These are phyloP conservation scores for Suillus plorans DNA, from an alignment of 768 basidiomycete species.

Conservation along the genomic window DNA sequence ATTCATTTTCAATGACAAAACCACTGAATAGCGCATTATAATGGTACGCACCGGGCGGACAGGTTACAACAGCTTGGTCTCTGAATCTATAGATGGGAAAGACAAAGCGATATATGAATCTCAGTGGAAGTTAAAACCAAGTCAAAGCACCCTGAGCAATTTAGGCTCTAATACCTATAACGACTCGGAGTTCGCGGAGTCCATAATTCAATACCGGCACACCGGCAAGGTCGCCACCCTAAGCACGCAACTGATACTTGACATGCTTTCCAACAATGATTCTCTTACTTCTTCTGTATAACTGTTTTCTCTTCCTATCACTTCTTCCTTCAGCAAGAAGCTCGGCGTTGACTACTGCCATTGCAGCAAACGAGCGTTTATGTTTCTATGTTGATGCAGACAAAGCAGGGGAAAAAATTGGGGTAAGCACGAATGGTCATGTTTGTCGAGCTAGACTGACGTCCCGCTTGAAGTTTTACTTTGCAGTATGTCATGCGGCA, in stretches of 20 bases:
- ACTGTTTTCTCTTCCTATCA: conserved; percentile 27
- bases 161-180: neutral
- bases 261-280: conserved; percentile 16
- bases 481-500: conserved; percentile 63
- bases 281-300: conserved; percentile 19
- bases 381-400: conserved; percentile 98
- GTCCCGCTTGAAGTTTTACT: conserved; percentile 73
- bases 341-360: conserved; percentile 77
- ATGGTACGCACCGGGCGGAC: neutral
- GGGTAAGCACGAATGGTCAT: conserved; percentile 47
- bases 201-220: neutral
- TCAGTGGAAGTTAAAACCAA: neutral
- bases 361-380: conserved; percentile 74
- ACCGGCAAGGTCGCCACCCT: conserved; percentile 17
- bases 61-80: neutral
- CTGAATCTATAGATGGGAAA: neutral
- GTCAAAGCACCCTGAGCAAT: neutral
- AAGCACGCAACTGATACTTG: neutral
- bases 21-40: neutral
- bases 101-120: neutral
- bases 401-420: conserved; percentile 90
- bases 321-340: conserved; percentile 40
- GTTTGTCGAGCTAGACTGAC: conserved; percentile 8
- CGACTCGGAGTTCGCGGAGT: conserved; percentile 4
- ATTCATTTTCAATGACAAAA: neutral